A percentile compares a stretch with the other conserved stretches of the same genome.
These are phyloP conservation scores for Lachnum nothofagi DNA, from an alignment of 2,329 filamentous ascomycete genomes.

Conservation along the genomic window DNA sequence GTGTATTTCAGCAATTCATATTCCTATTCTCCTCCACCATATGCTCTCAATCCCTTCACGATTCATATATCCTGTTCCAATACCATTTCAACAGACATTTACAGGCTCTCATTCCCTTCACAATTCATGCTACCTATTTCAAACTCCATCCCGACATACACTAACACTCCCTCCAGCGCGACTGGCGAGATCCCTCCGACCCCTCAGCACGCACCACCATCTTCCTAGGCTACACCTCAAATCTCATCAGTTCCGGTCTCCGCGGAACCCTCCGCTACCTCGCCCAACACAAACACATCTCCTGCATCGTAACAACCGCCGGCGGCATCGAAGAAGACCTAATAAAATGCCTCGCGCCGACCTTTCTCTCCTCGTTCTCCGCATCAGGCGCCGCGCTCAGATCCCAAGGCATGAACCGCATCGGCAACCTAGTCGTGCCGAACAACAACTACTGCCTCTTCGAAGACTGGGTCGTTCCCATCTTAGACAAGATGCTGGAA, in stretches of 20 bases:
- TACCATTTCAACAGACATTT: too few species aligned
- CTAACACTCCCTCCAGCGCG: conserved; percentile 50
- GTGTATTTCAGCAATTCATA: too few species aligned
- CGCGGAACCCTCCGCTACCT: conserved; percentile 88
- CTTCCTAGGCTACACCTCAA: conserved; percentile 95
- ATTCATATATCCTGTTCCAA: too few species aligned
- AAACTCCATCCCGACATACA: too few species aligned
- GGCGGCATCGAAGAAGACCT: conserved; percentile 96
- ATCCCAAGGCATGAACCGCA: conserved; percentile 83
- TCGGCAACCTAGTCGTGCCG: conserved; percentile 91
- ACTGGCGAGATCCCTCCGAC: conserved; percentile 78
- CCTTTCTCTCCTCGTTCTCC: conserved; percentile 84
- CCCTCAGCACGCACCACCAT: conserved; percentile 76
- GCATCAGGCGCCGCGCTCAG: conserved; percentile 73
- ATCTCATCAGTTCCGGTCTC: conserved; percentile 92
- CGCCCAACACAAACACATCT: conserved; percentile 87
- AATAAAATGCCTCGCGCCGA: conserved; percentile 94
- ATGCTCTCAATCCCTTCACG: too few species aligned
- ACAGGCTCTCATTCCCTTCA: too few species aligned
- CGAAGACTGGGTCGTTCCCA: conserved; percentile 95
- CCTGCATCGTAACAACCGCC: conserved; percentile 88
- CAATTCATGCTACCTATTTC: too few species aligned
- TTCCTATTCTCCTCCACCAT: too few species aligned
- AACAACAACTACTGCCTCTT: conserved; percentile 98
- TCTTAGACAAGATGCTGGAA: conserved; percentile 87